Evolutionary conservation across 2,329 filamentous ascomycete genomes (phyloP), one percentile per base, ranked within the genome.

Genomic region (Arthrobotrys conoides): DNA sequence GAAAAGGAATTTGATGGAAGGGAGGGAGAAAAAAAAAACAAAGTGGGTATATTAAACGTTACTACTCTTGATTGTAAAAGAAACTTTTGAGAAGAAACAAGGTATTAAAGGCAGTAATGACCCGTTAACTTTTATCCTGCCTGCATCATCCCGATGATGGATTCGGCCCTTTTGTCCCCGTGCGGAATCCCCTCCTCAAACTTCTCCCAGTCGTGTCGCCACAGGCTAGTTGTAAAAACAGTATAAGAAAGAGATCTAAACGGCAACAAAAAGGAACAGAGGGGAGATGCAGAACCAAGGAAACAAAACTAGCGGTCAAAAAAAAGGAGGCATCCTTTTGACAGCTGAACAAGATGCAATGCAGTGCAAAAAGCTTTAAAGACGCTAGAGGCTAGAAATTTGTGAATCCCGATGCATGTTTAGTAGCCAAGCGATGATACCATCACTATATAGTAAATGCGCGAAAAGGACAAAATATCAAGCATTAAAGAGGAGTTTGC

Each of bases 21-120:
- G 24, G 8, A 3, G 20, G 6, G 44, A n/a, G 8, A 3, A 14
- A 49, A 30, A 46, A 63, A 27, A 76, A 65, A 70, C 66, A 49
- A 67, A 71, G 53, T 71, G 67, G 73, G 73, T 71, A 71, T 71
- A 77, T 77, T 77, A 77, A 71, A 77, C 73, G 67, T 77, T 77
- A 68, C 67, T 77, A 77, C 49, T 77, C 73, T 77, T 77, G 67
- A 71, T 71, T 41, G 61, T 53, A 55, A 71, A 71, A 36, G 41
- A 71, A 65, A 44, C 63, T 77, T 77, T 77, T 53, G 67, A 27
- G 46, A 65, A 66, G 41, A 71, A 67, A 41, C 20, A 77, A 67
- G 61, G 49, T 70, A 76, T 59, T 69, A 77, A 57, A 67, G 44
- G 38, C 51, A 69, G 63, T 57, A 67, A 51, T 67, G 67, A 77